Conservation (phyloP, 2,329 filamentous ascomycete species). For the Colletotrichum sp. region DNA sequence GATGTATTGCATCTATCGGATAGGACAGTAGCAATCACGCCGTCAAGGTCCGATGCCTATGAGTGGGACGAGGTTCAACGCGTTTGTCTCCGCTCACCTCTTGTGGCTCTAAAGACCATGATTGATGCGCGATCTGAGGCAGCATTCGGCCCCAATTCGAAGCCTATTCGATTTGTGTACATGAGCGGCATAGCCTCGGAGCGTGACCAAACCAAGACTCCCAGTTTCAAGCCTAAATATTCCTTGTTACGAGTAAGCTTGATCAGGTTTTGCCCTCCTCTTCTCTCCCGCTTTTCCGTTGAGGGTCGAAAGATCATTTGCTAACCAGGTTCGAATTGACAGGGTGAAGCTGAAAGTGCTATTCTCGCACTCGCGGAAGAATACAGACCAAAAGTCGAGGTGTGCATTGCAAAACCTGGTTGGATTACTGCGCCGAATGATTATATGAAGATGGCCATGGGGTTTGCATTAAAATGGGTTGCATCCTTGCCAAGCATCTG, state of each 20-base stretch:
- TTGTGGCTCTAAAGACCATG: conserved; percentile 26
- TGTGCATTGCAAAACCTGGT: conserved; percentile 46
- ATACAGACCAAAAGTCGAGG: conserved; percentile 41
- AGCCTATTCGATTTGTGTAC: conserved; percentile 48
- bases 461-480: conserved; percentile 19
- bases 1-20: conserved; percentile 28
- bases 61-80: conserved; percentile 39
- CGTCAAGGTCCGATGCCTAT: conserved; percentile 26
- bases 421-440: conserved; percentile 35
- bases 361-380: conserved; percentile 41
- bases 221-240: conserved; percentile 43
- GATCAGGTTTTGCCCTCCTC: background rate
- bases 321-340: background rate
- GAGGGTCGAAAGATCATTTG: background rate
- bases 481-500: conserved; percentile 37
- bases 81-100: conserved; percentile 44
- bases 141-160: background rate
- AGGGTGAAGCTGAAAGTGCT: conserved; percentile 37
- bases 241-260: conserved; percentile 34
- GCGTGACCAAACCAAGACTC: conserved; percentile 50
- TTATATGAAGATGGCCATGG: conserved; percentile 19
- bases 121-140: conserved; percentile 2
- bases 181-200: conserved; percentile 49
- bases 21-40: conserved; percentile 33
- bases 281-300: background rate